Evolutionary conservation across 2,329 filamentous ascomycete genomes (phyloP).

Genomic region (Ophiostoma ulmi): DNA sequence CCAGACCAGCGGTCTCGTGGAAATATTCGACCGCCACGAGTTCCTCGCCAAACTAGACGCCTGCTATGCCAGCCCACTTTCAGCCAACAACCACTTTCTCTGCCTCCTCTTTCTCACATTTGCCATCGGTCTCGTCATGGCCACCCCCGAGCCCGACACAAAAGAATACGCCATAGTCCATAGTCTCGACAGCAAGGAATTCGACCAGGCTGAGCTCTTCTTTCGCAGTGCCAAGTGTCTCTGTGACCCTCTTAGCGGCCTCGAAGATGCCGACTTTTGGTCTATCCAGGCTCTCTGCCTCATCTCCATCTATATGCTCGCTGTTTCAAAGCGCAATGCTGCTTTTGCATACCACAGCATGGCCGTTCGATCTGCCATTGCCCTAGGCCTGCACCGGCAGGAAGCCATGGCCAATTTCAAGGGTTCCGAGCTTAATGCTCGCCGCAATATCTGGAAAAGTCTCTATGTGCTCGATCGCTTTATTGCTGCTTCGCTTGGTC

Average conservation of each 20-base stretch:
- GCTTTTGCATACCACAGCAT: conserved; percentile 59
- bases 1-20: conserved; percentile 56
- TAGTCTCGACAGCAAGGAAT: conserved; percentile 44
- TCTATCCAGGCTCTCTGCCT: conserved; percentile 58
- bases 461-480: conserved; percentile 62
- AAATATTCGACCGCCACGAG: conserved; percentile 50
- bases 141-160: conserved; percentile 47
- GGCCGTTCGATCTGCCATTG: conserved; percentile 59
- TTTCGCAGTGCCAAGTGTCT: conserved; percentile 56
- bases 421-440: conserved; percentile 30
- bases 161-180: conserved; percentile 48
- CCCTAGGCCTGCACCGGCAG: conserved; percentile 57
- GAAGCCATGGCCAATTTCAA: conserved; percentile 53
- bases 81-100: conserved; percentile 46
- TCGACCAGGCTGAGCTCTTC: conserved; percentile 56
- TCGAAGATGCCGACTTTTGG: conserved; percentile 61
- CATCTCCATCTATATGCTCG: conserved; percentile 60
- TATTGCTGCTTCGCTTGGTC: conserved; percentile 56
- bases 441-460: conserved; percentile 59
- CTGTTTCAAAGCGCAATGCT: conserved; percentile 56
- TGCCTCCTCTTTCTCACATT: conserved; percentile 59
- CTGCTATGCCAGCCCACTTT: conserved; percentile 52
- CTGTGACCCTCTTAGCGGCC: conserved; percentile 41
- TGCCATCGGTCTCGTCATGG: conserved; percentile 57
- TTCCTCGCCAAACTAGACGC: conserved; percentile 48